A percentile compares a stretch with the other conserved stretches of the same genome.
These are phyloP conservation scores for Cladorrhinum sp. DNA, from an alignment of 2,329 filamentous ascomycete species.

Conservation along the genomic window DNA sequence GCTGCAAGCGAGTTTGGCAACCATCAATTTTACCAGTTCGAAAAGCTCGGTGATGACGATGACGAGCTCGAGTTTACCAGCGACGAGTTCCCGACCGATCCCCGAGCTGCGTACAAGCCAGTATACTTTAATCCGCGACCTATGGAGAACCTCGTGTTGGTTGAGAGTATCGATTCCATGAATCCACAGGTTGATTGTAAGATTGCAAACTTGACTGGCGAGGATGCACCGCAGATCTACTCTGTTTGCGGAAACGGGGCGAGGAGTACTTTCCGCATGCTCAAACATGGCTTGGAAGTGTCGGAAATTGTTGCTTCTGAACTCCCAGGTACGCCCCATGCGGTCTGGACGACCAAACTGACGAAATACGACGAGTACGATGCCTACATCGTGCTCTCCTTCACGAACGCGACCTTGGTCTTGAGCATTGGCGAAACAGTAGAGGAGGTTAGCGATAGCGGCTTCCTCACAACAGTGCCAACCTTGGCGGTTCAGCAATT, in stretches of 20 bases:
- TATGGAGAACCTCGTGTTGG: conserved; percentile 76
- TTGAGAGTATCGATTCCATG: conserved; percentile 82
- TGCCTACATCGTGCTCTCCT: conserved; percentile 92
- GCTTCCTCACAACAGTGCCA: conserved; percentile 82
- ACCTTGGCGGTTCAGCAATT: conserved; percentile 92
- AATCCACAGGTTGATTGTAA: conserved; percentile 91
- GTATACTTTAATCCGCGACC: conserved; percentile 81
- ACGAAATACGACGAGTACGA: conserved; percentile 80
- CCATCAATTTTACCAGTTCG: conserved; percentile 93
- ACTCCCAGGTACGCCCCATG: conserved; percentile 80
- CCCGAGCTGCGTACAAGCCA: conserved; percentile 67
- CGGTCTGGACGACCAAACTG: conserved; percentile 94
- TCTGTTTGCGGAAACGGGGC: conserved; percentile 85
- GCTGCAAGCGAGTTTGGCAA: conserved; percentile 90
- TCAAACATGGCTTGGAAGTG: conserved; percentile 90
- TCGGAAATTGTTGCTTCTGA: conserved; percentile 95
- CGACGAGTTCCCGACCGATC: conserved; percentile 76
- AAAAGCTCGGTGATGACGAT: conserved; percentile 93
- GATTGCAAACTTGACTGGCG: conserved; percentile 82
- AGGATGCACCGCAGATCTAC: conserved; percentile 96
- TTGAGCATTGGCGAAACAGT: conserved; percentile 96
- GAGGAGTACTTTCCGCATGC: conserved; percentile 82
- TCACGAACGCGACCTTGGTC: conserved; percentile 84
- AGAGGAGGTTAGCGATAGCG: conserved; percentile 90
- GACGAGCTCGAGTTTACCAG: conserved; percentile 84